Conservation (phyloP, 768 basidiomycete genomes). For the Rhodosporidiobolus sp. region DNA sequence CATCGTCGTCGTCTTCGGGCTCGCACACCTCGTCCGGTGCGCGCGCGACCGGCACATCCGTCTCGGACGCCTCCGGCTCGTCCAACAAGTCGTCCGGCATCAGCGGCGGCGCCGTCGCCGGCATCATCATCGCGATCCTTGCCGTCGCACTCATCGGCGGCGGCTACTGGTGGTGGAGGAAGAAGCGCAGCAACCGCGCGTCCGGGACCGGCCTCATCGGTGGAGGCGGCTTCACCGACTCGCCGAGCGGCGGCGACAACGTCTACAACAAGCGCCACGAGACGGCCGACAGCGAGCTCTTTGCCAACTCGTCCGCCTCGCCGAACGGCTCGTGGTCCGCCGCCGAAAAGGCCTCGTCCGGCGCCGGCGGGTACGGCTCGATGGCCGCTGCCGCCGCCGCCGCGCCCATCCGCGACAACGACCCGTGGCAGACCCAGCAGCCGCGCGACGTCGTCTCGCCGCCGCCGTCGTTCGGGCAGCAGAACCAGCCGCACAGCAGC, state of each 20-base stretch:
- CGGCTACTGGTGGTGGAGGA: slow-evolving; percentile 25
- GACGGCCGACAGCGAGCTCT: slow-evolving; percentile 12
- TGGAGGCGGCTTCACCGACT: not conserved
- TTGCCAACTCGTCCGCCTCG: slow-evolving; percentile 7
- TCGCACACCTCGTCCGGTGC: not conserved
- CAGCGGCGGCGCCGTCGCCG: slow-evolving; percentile 29
- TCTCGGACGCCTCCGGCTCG: not conserved
- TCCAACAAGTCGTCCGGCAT: not conserved
- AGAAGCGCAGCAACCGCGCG: slow-evolving; percentile 1
- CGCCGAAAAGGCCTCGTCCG: slow-evolving; percentile 11
- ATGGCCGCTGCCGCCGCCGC: not conserved
- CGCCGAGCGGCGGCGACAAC: not conserved
- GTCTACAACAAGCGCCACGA: slow-evolving; percentile 30
- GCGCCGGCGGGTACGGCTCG: not conserved
- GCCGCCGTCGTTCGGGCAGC: not conserved
- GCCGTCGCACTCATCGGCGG: slow-evolving; percentile 10
- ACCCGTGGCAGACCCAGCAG: slow-evolving; percentile 1
- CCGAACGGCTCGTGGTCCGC: slow-evolving; percentile 9
- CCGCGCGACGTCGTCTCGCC: not conserved
- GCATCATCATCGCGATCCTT: slow-evolving; percentile 32
- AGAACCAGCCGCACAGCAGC: not conserved
- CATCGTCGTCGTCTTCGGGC: slow-evolving; percentile 5
- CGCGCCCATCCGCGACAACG: not conserved
- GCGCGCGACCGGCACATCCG: not conserved
- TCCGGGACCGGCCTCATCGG: not conserved